Conservation (phyloP, 805 yeast species). For the Zygoascus ofunaensis region DNA sequence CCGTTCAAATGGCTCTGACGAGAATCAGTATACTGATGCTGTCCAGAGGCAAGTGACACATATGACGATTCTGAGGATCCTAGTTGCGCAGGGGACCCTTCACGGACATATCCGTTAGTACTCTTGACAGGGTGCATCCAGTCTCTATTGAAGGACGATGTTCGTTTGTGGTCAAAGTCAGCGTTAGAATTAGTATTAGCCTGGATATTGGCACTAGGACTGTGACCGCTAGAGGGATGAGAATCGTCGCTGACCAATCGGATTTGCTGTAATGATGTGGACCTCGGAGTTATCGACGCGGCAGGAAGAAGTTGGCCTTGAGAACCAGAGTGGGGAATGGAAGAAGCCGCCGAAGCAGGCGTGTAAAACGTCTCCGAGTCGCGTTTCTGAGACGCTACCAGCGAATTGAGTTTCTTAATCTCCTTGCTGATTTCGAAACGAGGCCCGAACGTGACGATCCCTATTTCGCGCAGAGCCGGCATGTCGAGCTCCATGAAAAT, state of each 20-base stretch:
- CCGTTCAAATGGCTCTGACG: not conserved
- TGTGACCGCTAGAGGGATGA: no score
- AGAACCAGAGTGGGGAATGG: not conserved
- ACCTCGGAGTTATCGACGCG: constrained; percentile 1
- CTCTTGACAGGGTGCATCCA: constrained; percentile 14
- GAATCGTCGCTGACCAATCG: not conserved
- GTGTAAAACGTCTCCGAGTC: not conserved
- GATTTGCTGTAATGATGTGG: not conserved
- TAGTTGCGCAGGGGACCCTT: not conserved
- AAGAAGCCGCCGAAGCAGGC: not conserved
- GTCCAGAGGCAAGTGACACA: not conserved
- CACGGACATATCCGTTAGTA: not conserved
- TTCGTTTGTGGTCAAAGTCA: constrained; percentile 6
- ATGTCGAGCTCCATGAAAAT: constrained; percentile 80
- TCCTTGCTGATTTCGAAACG: constrained; percentile 87
- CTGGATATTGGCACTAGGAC: no score
- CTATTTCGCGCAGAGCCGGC: constrained; percentile 81
- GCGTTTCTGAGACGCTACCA: constrained; percentile 3
- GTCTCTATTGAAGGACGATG: constrained; percentile 17
- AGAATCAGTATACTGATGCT: not conserved
- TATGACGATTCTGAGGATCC: not conserved
- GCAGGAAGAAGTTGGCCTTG: constrained; percentile 1
- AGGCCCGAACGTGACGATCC: constrained; percentile 87
- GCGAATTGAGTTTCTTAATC: constrained; percentile 50
- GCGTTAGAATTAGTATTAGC: no score